Conservation (phyloP, 2,329 filamentous ascomycete genomes). For the Scopulariopsis brevicaulis region DNA sequence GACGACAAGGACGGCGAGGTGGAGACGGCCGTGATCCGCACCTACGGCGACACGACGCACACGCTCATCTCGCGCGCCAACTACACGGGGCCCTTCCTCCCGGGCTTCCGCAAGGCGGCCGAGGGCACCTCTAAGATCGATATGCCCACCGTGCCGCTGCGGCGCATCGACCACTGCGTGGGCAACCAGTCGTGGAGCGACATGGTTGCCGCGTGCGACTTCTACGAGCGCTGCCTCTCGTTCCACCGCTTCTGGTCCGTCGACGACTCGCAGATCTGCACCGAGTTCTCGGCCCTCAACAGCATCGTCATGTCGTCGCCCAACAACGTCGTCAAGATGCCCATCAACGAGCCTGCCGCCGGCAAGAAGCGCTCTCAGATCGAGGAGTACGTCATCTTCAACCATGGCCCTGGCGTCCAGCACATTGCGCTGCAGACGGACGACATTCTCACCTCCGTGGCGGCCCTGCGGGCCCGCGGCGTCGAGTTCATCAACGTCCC, state of each 20-base stretch:
- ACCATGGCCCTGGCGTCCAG: constrained; percentile 81
- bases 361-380: constrained; percentile 92
- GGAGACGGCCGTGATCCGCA: constrained; percentile 68
- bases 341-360: constrained; percentile 88
- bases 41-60: constrained; percentile 92
- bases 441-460: constrained; percentile 69
- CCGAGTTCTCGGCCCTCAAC: constrained; percentile 80
- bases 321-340: constrained; percentile 89
- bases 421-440: constrained; percentile 80
- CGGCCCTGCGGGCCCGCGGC: constrained; percentile 70
- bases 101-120: constrained; percentile 58
- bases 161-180: constrained; percentile 88
- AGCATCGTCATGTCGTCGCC: constrained; percentile 83
- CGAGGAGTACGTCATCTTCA: constrained; percentile 86
- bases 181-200: constrained; percentile 94
- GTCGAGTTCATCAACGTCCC: constrained; percentile 91
- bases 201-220: constrained; percentile 56
- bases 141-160: constrained; percentile 55
- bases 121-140: constrained; percentile 22
- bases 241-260: constrained; percentile 98
- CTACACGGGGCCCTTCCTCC: constrained; percentile 72
- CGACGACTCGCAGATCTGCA: constrained; percentile 86
- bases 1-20: constrained; percentile 57
- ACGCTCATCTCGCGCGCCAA: constrained; percentile 65
- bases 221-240: constrained; percentile 79